Conservation (phyloP, 306 rosid species). For the Prosopis cineraria region DNA sequence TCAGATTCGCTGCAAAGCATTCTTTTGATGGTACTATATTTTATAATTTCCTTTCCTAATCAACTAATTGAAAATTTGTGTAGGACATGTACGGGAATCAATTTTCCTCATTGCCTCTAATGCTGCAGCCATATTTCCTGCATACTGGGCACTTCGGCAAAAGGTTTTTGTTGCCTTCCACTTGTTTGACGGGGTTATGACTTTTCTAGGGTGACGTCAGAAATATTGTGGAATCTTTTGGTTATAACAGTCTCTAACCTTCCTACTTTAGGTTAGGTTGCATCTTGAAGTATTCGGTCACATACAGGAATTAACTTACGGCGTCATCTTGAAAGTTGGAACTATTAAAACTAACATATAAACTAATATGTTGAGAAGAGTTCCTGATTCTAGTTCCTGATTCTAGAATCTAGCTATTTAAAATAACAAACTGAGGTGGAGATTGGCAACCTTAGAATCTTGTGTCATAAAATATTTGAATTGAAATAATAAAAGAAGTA, state of each 20-base stretch:
- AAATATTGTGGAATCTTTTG: neutral
- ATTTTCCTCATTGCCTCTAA: conserved; percentile 81
- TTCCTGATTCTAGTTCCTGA: no score
- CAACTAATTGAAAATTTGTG: conserved; percentile 31
- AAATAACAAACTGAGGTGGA: neutral
- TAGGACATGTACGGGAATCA: conserved; percentile 83
- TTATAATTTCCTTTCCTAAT: conserved; percentile 10
- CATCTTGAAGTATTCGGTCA: conserved; percentile 5
- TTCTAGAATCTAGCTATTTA: neutral
- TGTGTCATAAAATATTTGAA: neutral
- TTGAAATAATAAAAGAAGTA: neutral
- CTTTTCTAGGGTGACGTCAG: neutral
- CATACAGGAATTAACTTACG: neutral
- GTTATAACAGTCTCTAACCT: neutral
- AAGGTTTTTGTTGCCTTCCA: conserved; percentile 53
- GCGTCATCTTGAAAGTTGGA: neutral
- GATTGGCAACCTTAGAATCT: conserved; percentile 3
- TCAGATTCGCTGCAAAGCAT: neutral
- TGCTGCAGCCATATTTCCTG: conserved; percentile 89
- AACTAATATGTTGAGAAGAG: neutral
- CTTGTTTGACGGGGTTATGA: neutral
- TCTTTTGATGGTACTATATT: neutral
- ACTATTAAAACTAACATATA: neutral
- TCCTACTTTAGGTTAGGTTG: neutral
- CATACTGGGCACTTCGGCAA: conserved; percentile 83